Conservation (phyloP, 2,329 filamentous ascomycete genomes). For the Thelonectria rubi region DNA sequence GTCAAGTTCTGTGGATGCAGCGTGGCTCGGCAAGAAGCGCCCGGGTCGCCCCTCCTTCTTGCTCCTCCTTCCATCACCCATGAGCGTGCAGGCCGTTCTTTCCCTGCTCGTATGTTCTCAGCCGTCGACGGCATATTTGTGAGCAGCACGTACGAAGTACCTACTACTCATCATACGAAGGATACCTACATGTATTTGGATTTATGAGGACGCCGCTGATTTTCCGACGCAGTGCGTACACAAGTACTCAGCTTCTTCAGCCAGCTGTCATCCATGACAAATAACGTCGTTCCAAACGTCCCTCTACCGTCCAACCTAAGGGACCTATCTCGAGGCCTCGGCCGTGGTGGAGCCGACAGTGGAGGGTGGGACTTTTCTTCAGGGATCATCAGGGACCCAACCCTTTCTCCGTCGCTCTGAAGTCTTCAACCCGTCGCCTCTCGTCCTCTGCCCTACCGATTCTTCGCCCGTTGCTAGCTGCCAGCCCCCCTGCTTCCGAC, state of each 20-base stretch:
- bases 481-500: not conserved
- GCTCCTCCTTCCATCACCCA: not conserved
- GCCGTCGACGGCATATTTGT: too few species aligned
- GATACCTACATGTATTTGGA: too few species aligned
- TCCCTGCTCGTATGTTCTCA: not conserved
- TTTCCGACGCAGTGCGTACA: too few species aligned
- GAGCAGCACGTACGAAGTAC: too few species aligned
- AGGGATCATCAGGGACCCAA: conserved; percentile 8
- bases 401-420: not conserved
- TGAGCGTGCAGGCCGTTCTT: not conserved
- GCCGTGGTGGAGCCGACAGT: not conserved
- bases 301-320: not conserved
- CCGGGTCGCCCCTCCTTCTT: conserved; percentile 5
- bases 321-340: not conserved
- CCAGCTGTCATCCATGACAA: not conserved
- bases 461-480: not conserved
- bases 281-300: not conserved
- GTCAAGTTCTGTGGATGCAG: conserved; percentile 2
- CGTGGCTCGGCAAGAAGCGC: conserved; percentile 22
- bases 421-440: too few species aligned
- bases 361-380: not conserved
- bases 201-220: too few species aligned
- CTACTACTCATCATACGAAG: too few species aligned
- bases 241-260: too few species aligned
- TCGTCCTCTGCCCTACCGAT: not conserved